Evolutionary conservation across 2,329 filamentous ascomycete genomes (phyloP).

Genomic region (Hypoxylon sp.): DNA sequence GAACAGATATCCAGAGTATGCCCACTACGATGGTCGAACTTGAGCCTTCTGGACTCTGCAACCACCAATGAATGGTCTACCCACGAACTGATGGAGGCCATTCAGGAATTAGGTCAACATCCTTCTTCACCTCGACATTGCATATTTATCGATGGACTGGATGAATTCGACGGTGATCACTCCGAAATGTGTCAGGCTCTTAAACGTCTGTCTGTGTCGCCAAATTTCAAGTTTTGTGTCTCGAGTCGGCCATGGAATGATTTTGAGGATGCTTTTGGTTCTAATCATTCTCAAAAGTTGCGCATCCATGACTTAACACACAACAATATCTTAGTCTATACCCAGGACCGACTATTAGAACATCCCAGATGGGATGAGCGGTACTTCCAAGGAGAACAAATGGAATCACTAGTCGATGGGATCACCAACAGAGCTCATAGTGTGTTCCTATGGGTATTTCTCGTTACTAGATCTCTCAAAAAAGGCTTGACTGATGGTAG

Average conservation of each 20-base stretch:
- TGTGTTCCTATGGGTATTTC: background rate
- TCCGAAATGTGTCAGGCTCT: constrained; percentile 12
- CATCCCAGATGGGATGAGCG: background rate
- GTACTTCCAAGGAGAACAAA: background rate
- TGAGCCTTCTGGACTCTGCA: no score
- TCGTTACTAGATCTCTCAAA: background rate
- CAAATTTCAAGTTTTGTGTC: constrained; percentile 21
- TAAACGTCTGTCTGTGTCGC: constrained; percentile 5
- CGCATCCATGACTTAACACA: background rate
- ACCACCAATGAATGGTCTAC: no score
- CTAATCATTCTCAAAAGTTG: background rate
- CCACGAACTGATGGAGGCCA: no score
- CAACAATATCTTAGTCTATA: background rate
- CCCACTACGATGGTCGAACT: background rate
- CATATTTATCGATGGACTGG: constrained; percentile 12
- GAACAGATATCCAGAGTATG: background rate
- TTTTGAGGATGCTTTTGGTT: constrained; percentile 10
- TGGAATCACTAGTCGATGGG: background rate
- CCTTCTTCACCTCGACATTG: no score
- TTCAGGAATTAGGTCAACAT: no score
- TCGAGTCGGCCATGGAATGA: constrained; percentile 26
- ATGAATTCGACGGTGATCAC: constrained; percentile 26
- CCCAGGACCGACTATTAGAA: background rate
- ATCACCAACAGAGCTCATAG: background rate
- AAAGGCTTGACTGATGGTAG: background rate